A percentile compares a stretch with the other conserved stretches of the same genome.
Evolutionary conservation across 2,329 filamentous ascomycete genomes (phyloP).

Genomic region (Aspergillus flavus): DNA sequence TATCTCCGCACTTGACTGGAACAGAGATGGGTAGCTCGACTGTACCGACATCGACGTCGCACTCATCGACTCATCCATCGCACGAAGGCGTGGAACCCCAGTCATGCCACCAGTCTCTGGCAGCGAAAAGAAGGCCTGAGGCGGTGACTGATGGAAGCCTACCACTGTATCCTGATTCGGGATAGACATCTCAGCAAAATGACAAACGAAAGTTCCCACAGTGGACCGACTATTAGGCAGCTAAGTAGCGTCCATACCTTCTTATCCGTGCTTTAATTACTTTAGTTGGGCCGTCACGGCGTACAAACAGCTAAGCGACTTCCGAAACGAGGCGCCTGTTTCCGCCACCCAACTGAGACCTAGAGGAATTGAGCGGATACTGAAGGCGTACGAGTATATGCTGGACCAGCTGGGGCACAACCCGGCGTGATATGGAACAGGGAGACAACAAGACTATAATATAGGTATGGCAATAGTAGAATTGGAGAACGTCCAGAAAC

Average conservation of each 20-base stretch:
- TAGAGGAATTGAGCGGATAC: neutral
- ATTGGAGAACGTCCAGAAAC: neutral
- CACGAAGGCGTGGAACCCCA: slow-evolving; percentile 12
- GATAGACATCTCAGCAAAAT: slow-evolving; percentile 4
- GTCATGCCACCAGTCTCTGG: slow-evolving; percentile 14
- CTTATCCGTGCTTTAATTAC: neutral
- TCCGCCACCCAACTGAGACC: slow-evolving; percentile 9
- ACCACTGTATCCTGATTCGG: neutral
- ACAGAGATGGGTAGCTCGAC: slow-evolving; percentile 32
- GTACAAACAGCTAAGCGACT: slow-evolving; percentile 5
- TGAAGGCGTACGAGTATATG: slow-evolving; percentile 1
- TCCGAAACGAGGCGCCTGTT: slow-evolving; percentile 11
- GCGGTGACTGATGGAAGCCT: neutral
- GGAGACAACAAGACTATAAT: neutral
- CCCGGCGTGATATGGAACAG: neutral
- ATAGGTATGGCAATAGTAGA: neutral
- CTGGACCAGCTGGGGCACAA: neutral
- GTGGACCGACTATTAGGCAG: neutral
- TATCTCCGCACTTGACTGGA: slow-evolving; percentile 31
- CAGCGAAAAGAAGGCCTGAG: neutral
- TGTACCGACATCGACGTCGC: slow-evolving; percentile 19
- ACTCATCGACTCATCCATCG: slow-evolving; percentile 7
- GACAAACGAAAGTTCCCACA: neutral
- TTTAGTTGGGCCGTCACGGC: slow-evolving; percentile 3
- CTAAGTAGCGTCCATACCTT: neutral